Evolutionary conservation across 75 land plant species (phyloP).

Genomic region (Larix kaempferi): DNA sequence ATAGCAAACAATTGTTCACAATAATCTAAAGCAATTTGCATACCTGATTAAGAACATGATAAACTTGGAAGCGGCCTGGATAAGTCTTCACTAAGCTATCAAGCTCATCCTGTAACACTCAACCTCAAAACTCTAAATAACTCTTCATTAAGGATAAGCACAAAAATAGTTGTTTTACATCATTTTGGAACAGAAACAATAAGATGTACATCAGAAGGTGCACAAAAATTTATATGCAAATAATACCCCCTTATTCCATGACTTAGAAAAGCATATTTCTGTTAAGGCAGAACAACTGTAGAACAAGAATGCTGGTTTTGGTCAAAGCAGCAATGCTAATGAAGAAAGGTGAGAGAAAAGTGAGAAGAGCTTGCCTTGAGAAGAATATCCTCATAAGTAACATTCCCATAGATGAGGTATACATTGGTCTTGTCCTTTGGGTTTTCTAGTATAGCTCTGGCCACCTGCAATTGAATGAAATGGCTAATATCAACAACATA

Average conservation of each 20-base stretch:
- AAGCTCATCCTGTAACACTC: slow-evolving; percentile 69
- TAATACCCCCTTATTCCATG: no score
- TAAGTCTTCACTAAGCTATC: slow-evolving; percentile 53
- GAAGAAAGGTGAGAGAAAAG: background rate
- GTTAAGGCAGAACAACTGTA: background rate
- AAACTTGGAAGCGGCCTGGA: slow-evolving; percentile 68
- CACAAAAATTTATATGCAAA: background rate
- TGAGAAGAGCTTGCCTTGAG: slow-evolving; percentile 57
- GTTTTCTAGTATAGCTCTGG: slow-evolving; percentile 90
- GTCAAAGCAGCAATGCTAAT: slow-evolving; percentile 1
- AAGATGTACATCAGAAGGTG: background rate
- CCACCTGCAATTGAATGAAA: slow-evolving; percentile 44
- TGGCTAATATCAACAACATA: background rate
- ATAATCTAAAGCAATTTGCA: background rate
- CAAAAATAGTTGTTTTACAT: slow-evolving; percentile 9
- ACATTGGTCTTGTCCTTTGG: slow-evolving; percentile 74
- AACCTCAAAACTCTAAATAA: slow-evolving; percentile 4
- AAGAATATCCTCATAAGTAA: slow-evolving; percentile 81
- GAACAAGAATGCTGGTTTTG: background rate
- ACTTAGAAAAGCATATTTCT: background rate
- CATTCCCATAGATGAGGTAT: slow-evolving; percentile 85
- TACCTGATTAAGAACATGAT: slow-evolving; percentile 89
- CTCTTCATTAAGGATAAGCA: background rate
- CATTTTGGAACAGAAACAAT: background rate
- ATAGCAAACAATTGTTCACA: background rate